These are phyloP conservation scores for Solanum habrochaites DNA, from an alignment of 257 asterid genomes.

Conservation along the genomic window DNA sequence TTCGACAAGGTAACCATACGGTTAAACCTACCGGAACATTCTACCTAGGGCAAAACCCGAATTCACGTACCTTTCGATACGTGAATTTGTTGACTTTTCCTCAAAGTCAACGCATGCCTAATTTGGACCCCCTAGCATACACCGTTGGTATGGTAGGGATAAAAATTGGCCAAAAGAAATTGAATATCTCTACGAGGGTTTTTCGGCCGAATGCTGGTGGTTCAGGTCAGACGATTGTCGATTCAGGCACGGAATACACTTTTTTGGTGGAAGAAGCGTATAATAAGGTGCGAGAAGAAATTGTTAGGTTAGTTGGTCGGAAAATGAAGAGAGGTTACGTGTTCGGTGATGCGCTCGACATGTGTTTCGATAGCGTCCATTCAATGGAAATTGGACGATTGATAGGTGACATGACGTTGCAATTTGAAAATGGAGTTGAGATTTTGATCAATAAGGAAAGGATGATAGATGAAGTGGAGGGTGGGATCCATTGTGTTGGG, in stretches of 20 bases:
- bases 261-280: slow-evolving; percentile 68
- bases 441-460: slow-evolving; percentile 33
- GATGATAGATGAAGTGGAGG: slow-evolving; percentile 46
- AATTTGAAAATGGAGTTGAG: slow-evolving; percentile 53
- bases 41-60: slow-evolving; percentile 65
- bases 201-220: slow-evolving; percentile 71
- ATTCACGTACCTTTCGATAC: slow-evolving; percentile 27
- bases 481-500: slow-evolving; percentile 55
- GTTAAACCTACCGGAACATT: slow-evolving; percentile 45
- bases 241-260: slow-evolving; percentile 79
- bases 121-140: slow-evolving; percentile 70
- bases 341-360: slow-evolving; percentile 50
- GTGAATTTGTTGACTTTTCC: slow-evolving; percentile 39
- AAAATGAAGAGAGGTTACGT: slow-evolving; percentile 49
- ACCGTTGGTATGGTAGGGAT: slow-evolving; percentile 56
- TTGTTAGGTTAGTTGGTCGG: slow-evolving; percentile 38
- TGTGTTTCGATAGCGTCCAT: slow-evolving; percentile 52
- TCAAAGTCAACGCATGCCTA: slow-evolving; percentile 54
- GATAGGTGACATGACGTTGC: slow-evolving; percentile 55
- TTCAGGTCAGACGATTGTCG: slow-evolving; percentile 81
- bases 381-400: slow-evolving; percentile 23
- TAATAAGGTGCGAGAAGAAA: slow-evolving; percentile 37
- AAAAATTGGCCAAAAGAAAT: slow-evolving; percentile 35
- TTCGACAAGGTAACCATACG: slow-evolving; percentile 7
- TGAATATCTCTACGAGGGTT: slow-evolving; percentile 31